Evolutionary conservation across 2,329 filamentous ascomycete species (phyloP), one percentile per base, ranked within the genome.

Genomic region (Neurospora sp.): DNA sequence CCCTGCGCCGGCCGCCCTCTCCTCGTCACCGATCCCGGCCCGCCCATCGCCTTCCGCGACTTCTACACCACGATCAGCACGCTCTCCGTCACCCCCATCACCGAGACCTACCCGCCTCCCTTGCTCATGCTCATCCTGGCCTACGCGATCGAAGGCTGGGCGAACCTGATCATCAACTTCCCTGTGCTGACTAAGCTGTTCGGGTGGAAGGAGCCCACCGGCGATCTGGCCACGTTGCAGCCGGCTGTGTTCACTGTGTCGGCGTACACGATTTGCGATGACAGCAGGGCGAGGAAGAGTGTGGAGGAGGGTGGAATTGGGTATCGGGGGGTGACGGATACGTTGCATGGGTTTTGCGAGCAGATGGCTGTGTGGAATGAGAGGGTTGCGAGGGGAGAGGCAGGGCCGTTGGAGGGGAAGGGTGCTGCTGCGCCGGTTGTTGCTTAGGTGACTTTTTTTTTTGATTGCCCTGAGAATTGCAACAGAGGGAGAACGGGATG

Each of bases 1-100:
- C 67, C 66, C 58, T 80, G 79, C 68, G 80, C 81, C 10, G 85
- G 84, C 38, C 79, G 83, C 42, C 80, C 85, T 15, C 87, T 84
- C 74, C 75, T 81, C 46, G 80, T 88, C 28, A 85, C 83, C 2
- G 86, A 88, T 67, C 79, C 78, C 0, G 84, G 84, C 38, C 81
- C 82, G 4, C 80, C 85, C 39, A 75, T 80, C 7, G 72, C 77
- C 7, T 84, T 80, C 70, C 70, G 72, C 13, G 82, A 84, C 71
- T 69, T 83, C 4, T 84, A 84, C 69, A 73, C 66, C 5, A 74
- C 82, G 0, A 73, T 81, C 17, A 67, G 72, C 23, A 66, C 74
- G 40, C 74, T 79, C 23, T 78, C 77, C 36, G 74, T 71, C 58
- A 80, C 79, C 17, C 75, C 73, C 0, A 76, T 82, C 67, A 74